Percentiles rank a stretch among this genome's conserved stretches.
Conservation (phyloP, 164 flowering plant genomes). For the Tetracentron sinense region DNA sequence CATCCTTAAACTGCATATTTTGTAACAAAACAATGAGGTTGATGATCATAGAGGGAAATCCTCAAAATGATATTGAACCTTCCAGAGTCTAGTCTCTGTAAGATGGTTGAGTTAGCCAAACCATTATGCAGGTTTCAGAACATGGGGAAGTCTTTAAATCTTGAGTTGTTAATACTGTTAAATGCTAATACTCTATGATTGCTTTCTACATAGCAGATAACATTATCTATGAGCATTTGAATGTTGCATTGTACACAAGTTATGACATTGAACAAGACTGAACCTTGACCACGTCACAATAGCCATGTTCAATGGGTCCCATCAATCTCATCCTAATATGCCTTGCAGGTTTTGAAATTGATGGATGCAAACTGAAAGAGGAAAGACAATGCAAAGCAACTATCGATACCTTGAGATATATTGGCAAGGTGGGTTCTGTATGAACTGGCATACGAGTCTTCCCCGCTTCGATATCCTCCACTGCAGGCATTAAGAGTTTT, state of each 20-base stretch:
- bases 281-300: conserved; percentile 48
- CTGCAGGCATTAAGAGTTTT: too few relatives aligned
- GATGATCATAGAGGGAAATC: too few relatives aligned
- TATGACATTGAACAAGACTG: conserved; percentile 57
- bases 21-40: neutral
- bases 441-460: conserved; percentile 41
- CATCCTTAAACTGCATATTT: conserved; percentile 80
- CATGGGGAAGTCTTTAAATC: neutral
- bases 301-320: conserved; percentile 32
- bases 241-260: too few relatives aligned
- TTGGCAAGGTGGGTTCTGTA: conserved; percentile 84
- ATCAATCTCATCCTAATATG: conserved; percentile 28
- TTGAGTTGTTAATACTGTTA: neutral
- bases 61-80: too few relatives aligned
- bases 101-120: too few relatives aligned
- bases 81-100: too few relatives aligned
- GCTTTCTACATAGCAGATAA: too few relatives aligned
- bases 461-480: conserved; percentile 72
- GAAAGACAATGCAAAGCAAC: neutral
- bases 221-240: too few relatives aligned
- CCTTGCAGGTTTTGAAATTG: conserved; percentile 10
- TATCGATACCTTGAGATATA: conserved; percentile 75
- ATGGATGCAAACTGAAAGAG: neutral
- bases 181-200: too few relatives aligned
- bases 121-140: neutral